Base-by-base conservation (phyloP, 2,329 filamentous ascomycete genomes). In the Trichoderma guizhouense region DNA sequence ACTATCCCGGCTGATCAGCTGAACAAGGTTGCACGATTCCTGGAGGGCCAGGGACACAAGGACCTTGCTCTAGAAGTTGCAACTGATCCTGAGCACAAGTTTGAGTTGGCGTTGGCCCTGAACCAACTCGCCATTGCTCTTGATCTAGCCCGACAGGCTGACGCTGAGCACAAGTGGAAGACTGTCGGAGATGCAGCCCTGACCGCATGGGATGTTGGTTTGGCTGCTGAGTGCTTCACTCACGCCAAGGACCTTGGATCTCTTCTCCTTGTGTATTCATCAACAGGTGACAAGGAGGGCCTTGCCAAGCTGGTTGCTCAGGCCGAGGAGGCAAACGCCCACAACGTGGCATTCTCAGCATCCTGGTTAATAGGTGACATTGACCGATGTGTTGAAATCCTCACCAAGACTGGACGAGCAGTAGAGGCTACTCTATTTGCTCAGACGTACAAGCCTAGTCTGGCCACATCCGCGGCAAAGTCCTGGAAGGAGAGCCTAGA, bases 111-210 rank as follows among this genome's bases (percentile, higher is more conserved):
- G 0, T 86, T 99, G 36, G 88, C 90, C 3, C 86, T 99, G 57
- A 93, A 92, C 77, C 92, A 96, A 74, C 89, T 98, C 15, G 89
- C 95, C 53, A 93, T 95, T 78, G 95, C 95, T 0, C 87, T 97
- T 3, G 91, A 94, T 73, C 90, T 98, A 65, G 95, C 96, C 7
- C 88, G 91, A 53, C 87, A 92, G 80, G 92, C 94, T 12, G 92
- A 98, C 74, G 93, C 91, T 1, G 96, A 98, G 81, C 95, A 98
- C 84, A 97, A 97, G 83, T 99, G 96, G 96, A 98, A 98, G 87
- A 95, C 90, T 4, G 93, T 99, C 5, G 96, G 96, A 73, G 96
- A 99, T 77, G 93, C 95, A 1, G 96, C 96, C 1, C 88, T 99
- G 53, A 84, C 90, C 11, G 91, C 86, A 1, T 99, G 95, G 96